These are phyloP conservation scores for Tricholoma saponaceum DNA, from an alignment of 768 basidiomycete genomes.

Conservation along the genomic window DNA sequence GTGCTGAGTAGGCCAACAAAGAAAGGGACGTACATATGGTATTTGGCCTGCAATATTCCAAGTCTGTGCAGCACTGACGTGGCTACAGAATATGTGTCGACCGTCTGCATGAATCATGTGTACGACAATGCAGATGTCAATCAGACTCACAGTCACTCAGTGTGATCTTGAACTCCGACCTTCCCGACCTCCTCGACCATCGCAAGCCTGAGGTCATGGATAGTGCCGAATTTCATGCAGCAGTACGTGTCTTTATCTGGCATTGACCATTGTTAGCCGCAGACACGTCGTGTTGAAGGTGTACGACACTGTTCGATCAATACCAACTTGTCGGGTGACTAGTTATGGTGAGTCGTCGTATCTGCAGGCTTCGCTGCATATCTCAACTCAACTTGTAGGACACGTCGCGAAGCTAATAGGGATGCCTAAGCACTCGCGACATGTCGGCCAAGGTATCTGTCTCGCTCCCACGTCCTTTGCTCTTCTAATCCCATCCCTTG, in stretches of 20 bases:
- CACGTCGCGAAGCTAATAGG: slow-evolving; percentile 79
- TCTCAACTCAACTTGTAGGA: slow-evolving; percentile 33
- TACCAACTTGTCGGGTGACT: slow-evolving; percentile 66
- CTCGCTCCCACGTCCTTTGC: not conserved
- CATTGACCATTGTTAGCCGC: not conserved
- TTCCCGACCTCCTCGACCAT: not conserved
- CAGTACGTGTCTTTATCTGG: slow-evolving; percentile 29
- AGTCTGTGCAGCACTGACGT: too few relatives aligned
- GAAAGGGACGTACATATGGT: not conserved
- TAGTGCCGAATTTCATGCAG: slow-evolving; percentile 59
- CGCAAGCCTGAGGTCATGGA: slow-evolving; percentile 34
- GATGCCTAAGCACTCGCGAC: slow-evolving; percentile 75
- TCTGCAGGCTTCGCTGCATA: not conserved
- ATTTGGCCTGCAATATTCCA: too few relatives aligned
- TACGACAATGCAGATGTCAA: too few relatives aligned
- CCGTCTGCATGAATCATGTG: too few relatives aligned
- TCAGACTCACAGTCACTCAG: too few relatives aligned
- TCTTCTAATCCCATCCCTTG: not conserved
- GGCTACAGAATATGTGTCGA: too few relatives aligned
- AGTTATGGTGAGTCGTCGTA: slow-evolving; percentile 57
- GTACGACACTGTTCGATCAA: slow-evolving; percentile 66
- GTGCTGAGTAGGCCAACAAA: too few relatives aligned
- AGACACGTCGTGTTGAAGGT: slow-evolving; percentile 43
- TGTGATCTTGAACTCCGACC: too few relatives aligned
- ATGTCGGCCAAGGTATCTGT: slow-evolving; percentile 73